phyloP scores from a whole-genome alignment of 768 basidiomycete genomes.

The Lactarius akahatsu region DNA sequence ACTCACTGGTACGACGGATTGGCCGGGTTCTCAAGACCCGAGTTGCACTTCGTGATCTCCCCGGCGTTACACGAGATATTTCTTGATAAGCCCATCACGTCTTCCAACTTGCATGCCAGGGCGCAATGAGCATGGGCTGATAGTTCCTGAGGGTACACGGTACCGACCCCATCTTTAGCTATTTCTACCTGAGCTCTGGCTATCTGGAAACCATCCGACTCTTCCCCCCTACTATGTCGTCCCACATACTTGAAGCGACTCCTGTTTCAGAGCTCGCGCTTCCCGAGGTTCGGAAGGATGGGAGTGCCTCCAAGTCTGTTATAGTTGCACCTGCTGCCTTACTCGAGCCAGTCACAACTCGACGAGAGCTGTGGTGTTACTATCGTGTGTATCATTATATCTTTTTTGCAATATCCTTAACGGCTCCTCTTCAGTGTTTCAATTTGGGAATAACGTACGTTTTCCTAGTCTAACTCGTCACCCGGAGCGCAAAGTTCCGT shows the following conservation, averaged over 20 bases:
- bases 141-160: neutral
- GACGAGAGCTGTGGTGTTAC: conserved; percentile 76
- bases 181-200: neutral
- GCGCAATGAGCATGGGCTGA: neutral
- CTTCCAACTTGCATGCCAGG: neutral
- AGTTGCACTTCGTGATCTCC: neutral
- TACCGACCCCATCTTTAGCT: neutral
- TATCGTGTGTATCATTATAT: conserved; percentile 50
- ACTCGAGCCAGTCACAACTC: conserved; percentile 64
- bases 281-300: neutral
- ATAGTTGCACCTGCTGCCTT: conserved; percentile 30
- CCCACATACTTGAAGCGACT: neutral
- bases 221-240: neutral
- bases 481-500: conserved; percentile 28
- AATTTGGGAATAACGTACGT: conserved; percentile 76
- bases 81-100: neutral
- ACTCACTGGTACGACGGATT: no score
- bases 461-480: neutral
- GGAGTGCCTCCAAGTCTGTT: neutral
- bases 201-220: neutral
- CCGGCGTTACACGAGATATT: neutral
- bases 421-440: conserved; percentile 56
- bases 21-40: no score
- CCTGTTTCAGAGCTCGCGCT: neutral
- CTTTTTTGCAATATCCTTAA: conserved; percentile 2